A percentile compares a stretch with the other conserved stretches of the same genome.
Evolutionary conservation across 2,329 filamentous ascomycete species (phyloP).

Genomic region (Penicillium sp.): DNA sequence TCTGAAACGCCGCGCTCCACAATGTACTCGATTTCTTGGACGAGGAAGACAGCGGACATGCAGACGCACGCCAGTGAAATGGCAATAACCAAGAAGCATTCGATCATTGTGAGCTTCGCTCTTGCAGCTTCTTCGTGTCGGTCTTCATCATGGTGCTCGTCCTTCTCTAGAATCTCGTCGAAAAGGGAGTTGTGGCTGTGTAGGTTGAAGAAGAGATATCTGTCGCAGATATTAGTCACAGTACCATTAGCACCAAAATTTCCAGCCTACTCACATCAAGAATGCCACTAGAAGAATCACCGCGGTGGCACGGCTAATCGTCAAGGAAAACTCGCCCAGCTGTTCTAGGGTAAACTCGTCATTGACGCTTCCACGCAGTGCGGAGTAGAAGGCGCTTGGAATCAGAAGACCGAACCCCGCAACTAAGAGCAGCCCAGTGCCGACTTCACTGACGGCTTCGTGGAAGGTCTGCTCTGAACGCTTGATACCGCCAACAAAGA

Average conservation of each 20-base stretch:
- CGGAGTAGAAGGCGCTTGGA: conserved; percentile 49
- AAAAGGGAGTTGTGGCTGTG: conserved; percentile 74
- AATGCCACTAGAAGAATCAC: conserved; percentile 71
- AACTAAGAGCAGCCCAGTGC: conserved; percentile 72
- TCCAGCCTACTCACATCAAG: conserved; percentile 49
- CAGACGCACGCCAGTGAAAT: conserved; percentile 68
- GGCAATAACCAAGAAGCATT: conserved; percentile 65
- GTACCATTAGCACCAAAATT: not conserved
- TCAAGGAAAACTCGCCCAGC: conserved; percentile 56
- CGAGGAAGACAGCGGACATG: conserved; percentile 70
- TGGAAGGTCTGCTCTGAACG: conserved; percentile 69
- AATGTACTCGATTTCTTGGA: conserved; percentile 67
- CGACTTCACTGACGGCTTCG: conserved; percentile 73
- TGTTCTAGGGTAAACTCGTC: conserved; percentile 36
- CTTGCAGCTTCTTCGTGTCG: conserved; percentile 59
- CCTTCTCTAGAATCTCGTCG: conserved; percentile 68
- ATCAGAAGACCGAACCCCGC: conserved; percentile 60
- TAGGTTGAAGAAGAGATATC: conserved; percentile 69
- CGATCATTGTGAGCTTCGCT: conserved; percentile 71
- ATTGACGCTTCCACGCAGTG: conserved; percentile 44
- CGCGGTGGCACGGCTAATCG: conserved; percentile 69
- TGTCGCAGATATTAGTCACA: conserved; percentile 19
- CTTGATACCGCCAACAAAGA: conserved; percentile 70
- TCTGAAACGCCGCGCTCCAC: conserved; percentile 56
- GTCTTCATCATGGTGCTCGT: conserved; percentile 68